A percentile compares a stretch with the other conserved stretches of the same genome.
These are phyloP conservation scores for Cucurbita moschata DNA, from an alignment of 306 rosid genomes.

Conservation along the genomic window DNA sequence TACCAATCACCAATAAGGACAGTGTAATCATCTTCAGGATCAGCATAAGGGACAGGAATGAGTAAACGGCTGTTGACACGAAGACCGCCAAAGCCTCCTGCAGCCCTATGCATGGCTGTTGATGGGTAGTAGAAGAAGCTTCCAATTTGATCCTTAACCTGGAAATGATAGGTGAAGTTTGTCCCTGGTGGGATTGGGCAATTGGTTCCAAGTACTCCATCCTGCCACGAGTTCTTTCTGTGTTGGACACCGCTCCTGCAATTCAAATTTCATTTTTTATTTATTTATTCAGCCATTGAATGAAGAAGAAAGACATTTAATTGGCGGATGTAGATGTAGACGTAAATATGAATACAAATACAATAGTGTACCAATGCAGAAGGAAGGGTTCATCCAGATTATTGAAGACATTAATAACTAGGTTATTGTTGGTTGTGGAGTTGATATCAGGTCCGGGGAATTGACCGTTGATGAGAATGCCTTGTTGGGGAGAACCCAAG, in stretches of 20 bases:
- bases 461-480: slow-evolving; percentile 59
- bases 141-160: slow-evolving; percentile 58
- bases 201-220: slow-evolving; percentile 52
- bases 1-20: slow-evolving; percentile 71
- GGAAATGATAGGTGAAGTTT: slow-evolving; percentile 61
- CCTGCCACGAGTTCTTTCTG: slow-evolving; percentile 80
- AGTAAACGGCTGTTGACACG: slow-evolving; percentile 46
- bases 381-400: slow-evolving; percentile 76
- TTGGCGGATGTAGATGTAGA: not conserved
- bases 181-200: slow-evolving; percentile 58
- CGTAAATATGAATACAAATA: no score
- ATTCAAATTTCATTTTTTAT: not conserved
- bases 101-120: not conserved
- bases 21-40: slow-evolving; percentile 78
- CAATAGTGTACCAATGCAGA: slow-evolving; percentile 20
- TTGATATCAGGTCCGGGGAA: slow-evolving; percentile 82
- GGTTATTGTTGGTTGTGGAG: slow-evolving; percentile 61
- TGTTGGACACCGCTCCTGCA: slow-evolving; percentile 50
- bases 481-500: slow-evolving; percentile 70
- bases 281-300: not conserved
- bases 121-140: not conserved
- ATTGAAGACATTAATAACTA: slow-evolving; percentile 55
- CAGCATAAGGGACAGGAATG: slow-evolving; percentile 69
- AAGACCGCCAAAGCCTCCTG: slow-evolving; percentile 61
- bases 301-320: not conserved